Evolutionary conservation across 352 stramenopile genomes (phyloP).

Genomic region (Blastocystis sp.): DNA sequence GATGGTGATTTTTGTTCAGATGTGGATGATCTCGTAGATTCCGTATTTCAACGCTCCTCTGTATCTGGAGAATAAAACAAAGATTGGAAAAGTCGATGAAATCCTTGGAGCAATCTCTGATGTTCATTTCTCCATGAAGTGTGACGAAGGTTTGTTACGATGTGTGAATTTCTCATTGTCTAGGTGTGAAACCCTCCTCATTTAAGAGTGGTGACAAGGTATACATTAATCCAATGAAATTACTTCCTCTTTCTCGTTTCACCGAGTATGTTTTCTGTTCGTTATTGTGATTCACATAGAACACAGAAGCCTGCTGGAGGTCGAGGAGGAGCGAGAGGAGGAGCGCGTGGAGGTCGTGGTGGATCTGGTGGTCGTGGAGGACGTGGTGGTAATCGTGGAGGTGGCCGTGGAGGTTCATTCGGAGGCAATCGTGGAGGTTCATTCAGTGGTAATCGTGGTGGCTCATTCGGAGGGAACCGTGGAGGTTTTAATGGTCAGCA

Average conservation of each 20-base stretch:
- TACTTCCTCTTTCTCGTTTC: slow-evolving; percentile 87
- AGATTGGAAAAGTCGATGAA: slow-evolving; percentile 97
- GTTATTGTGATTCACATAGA: background rate
- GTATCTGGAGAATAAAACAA: slow-evolving; percentile 96
- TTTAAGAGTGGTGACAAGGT: slow-evolving; percentile 93
- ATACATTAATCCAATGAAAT: slow-evolving; percentile 91
- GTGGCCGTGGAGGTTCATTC: slow-evolving; percentile 59
- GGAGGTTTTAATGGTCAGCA: slow-evolving; percentile 33
- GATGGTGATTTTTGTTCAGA: slow-evolving; percentile 66
- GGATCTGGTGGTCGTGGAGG: slow-evolving; percentile 65
- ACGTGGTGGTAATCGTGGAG: slow-evolving; percentile 64
- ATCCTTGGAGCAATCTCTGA: slow-evolving; percentile 92
- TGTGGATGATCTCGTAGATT: slow-evolving; percentile 67
- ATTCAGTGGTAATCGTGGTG: slow-evolving; percentile 47
- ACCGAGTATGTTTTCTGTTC: slow-evolving; percentile 71
- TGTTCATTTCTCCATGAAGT: slow-evolving; percentile 67
- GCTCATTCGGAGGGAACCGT: slow-evolving; percentile 37
- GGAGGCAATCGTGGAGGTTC: slow-evolving; percentile 62
- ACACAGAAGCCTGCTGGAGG: slow-evolving; percentile 65
- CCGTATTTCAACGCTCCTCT: slow-evolving; percentile 96
- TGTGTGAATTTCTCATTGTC: slow-evolving; percentile 65
- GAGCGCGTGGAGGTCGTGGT: slow-evolving; percentile 68
- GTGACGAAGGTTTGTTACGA: background rate
- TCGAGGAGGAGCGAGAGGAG: slow-evolving; percentile 67
- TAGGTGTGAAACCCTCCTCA: slow-evolving; percentile 83